A percentile compares a stretch with the other conserved stretches of the same genome.
Conservation (phyloP, 2,329 filamentous ascomycete species). For the Harringtonia aguacate region DNA sequence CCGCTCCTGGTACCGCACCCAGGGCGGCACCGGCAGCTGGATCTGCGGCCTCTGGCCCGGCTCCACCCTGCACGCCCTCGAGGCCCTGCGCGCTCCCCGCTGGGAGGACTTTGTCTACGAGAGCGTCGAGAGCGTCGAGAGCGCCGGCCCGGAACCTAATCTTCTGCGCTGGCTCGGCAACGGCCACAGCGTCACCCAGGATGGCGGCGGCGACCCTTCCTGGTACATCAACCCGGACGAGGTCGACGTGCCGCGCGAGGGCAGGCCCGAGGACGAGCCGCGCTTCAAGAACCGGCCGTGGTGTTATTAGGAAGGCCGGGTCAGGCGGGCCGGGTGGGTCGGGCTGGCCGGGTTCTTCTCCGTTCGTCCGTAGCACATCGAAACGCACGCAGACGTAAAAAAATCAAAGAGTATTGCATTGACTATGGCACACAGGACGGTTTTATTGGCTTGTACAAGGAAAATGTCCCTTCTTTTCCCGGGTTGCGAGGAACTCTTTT, state of each 20-base stretch:
- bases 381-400: background rate
- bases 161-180: conserved; percentile 29
- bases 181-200: conserved; percentile 28
- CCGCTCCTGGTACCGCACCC: conserved; percentile 42
- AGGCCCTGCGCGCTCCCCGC: conserved; percentile 28
- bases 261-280: conserved; percentile 25
- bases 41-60: conserved; percentile 35
- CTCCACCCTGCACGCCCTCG: conserved; percentile 30
- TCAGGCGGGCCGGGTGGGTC: too few relatives aligned
- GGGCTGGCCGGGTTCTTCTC: too few relatives aligned
- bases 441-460: conserved; percentile 9
- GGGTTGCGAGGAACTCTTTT: background rate
- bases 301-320: too few relatives aligned
- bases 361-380: background rate
- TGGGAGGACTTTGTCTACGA: conserved; percentile 37
- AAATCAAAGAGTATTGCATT: conserved; percentile 9
- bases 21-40: conserved; percentile 25
- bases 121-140: too few relatives aligned
- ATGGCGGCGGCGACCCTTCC: conserved; percentile 21
- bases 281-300: conserved; percentile 23
- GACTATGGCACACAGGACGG: conserved; percentile 14
- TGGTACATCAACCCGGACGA: conserved; percentile 29
- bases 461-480: conserved; percentile 2
- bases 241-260: conserved; percentile 23
- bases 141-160: conserved; percentile 15